Evolutionary conservation across 1,284 basidiomycete species (phyloP), one percentile per base, ranked within the genome.

Genomic region (Trichosporon inkin): DNA sequence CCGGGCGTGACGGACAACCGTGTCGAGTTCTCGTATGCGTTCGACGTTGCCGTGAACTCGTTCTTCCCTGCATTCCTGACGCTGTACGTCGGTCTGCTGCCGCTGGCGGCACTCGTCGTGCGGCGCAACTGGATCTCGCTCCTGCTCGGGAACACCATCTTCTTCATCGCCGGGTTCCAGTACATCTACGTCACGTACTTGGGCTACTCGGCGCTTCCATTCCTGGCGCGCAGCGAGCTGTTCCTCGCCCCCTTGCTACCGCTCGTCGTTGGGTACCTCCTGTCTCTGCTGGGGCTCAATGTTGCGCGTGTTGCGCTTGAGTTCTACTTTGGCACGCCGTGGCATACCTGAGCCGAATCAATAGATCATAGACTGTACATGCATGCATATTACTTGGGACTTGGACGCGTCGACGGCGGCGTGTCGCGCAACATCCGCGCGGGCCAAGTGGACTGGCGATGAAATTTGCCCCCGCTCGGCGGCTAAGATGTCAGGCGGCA

Each of bases 61-160:
- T 96, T 96, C 82, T 95, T 95, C 79, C 92, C 92, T 4, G 81
- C 92, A 57, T 94, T 90, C 78, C 83, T 95, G 61, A 88, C 89
- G 16, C 83, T 94, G 55, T 93, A 94, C 74, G 81, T 92, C 56
- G 88, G 87, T 0, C 89, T 95, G 71, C 82, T 95, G 3, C 86
- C 92, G 63, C 82, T 96, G 6, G 83, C 90, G 0, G 88, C 90
- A 1, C 83, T 95, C 39, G 82, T 96, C 53, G 84, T 89, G 24
- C 85, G 84, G 71, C 85, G 86, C 67, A 92, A 90, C 68, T 96
- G 92, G 92, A 84, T 94, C 34, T 94, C 90, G 71, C 81, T 97
- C 38, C 88, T 88, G 81, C 82, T 94, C n/a, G 93, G 92, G 41
- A 96, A 96, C 67, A 91, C 90, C 1, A 80, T 93, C n/a, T 93